phyloP scores from a whole-genome alignment of 2,329 filamentous ascomycete genomes.

The Madurella mycetomatis region DNA sequence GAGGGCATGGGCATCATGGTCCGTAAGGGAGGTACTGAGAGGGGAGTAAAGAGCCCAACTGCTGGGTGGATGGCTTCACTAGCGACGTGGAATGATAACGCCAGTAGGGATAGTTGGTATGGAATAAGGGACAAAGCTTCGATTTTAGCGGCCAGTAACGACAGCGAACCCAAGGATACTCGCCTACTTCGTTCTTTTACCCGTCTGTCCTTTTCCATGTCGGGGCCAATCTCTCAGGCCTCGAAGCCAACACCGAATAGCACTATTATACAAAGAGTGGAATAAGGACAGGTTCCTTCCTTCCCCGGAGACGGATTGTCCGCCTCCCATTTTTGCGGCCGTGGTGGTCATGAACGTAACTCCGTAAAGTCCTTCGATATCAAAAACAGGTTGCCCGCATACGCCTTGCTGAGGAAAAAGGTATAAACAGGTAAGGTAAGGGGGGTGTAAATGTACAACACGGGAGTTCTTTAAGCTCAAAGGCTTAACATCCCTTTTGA shows the following conservation, averaged over 20 bases:
- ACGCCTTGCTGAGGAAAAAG: conserved; percentile 12
- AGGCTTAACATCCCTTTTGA: conserved; percentile 6
- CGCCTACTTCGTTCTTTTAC: neutral
- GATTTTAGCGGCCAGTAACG: neutral
- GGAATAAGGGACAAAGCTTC: neutral
- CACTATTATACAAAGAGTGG: neutral
- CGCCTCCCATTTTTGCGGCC: neutral
- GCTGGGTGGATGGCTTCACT: neutral
- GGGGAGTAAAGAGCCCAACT: neutral
- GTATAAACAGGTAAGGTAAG: conserved; percentile 7
- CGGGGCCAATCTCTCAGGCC: neutral
- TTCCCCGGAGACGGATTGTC: neutral
- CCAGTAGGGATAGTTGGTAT: neutral
- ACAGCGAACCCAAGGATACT: neutral
- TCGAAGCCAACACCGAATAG: neutral
- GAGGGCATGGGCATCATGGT: neutral
- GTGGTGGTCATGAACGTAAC: conserved; percentile 13
- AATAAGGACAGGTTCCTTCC: neutral
- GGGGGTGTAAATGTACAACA: conserved; percentile 19
- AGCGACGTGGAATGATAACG: neutral
- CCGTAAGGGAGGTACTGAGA: neutral
- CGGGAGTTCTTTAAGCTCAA: neutral
- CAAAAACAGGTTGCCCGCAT: conserved; percentile 13
- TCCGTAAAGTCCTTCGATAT: conserved; percentile 8
- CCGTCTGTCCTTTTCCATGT: neutral